These are phyloP conservation scores for Taphrina sp. DNA, from an alignment of 1,139 yeast genomes.

Conservation along the genomic window DNA sequence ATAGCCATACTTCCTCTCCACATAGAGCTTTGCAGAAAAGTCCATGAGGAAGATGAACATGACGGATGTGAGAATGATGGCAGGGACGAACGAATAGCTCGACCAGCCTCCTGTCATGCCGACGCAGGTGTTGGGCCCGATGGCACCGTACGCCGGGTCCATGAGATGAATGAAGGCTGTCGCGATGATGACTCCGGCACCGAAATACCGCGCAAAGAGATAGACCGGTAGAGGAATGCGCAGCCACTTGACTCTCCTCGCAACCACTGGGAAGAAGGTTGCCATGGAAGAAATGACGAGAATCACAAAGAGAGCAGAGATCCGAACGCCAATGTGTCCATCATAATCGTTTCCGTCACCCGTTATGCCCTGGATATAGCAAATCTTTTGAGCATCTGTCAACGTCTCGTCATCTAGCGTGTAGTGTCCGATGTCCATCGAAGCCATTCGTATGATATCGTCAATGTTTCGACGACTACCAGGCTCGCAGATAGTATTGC, in stretches of 20 bases:
- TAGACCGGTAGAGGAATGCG: slow-evolving; percentile 57
- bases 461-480: neutral
- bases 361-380: slow-evolving; percentile 15
- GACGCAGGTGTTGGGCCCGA: slow-evolving; percentile 40
- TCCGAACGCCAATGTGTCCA: slow-evolving; percentile 61
- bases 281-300: slow-evolving; percentile 55
- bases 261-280: slow-evolving; percentile 39
- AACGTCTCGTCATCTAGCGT: slow-evolving; percentile 10
- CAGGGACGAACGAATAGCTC: slow-evolving; percentile 42
- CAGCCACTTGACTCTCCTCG: slow-evolving; percentile 34
- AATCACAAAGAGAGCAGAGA: slow-evolving; percentile 70
- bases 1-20: slow-evolving; percentile 34
- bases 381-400: slow-evolving; percentile 21
- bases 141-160: slow-evolving; percentile 38
- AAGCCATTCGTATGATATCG: neutral
- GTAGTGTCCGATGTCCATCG: slow-evolving; percentile 10
- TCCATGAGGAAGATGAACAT: slow-evolving; percentile 44
- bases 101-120: slow-evolving; percentile 35
- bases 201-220: slow-evolving; percentile 69
- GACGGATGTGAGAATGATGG: slow-evolving; percentile 54
- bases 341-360: slow-evolving; percentile 46
- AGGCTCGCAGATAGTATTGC: no score
- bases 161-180: slow-evolving; percentile 75
- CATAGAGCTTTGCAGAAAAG: slow-evolving; percentile 41
- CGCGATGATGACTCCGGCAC: slow-evolving; percentile 79